A percentile compares a stretch with the other conserved stretches of the same genome.
phyloP scores from a whole-genome alignment of 192 early-diverging fungal genomes.

The Paraglomus occultum region DNA sequence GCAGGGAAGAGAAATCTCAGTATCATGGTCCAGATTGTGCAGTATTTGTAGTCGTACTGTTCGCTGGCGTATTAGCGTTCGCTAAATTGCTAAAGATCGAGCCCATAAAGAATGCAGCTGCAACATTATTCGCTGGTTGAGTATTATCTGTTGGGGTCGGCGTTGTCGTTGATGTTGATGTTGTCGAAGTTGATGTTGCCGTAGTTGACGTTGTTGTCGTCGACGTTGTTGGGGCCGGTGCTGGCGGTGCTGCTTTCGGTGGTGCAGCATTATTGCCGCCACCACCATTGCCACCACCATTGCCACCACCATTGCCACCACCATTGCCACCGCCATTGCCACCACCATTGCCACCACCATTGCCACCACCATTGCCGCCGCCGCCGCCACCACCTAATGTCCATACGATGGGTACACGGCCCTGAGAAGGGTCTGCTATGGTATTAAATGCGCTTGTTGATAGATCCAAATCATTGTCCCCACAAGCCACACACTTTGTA shows the following conservation, averaged over 20 bases:
- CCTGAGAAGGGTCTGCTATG: neutral
- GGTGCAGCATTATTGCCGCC: neutral
- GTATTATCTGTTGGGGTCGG: neutral
- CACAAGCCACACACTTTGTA: neutral
- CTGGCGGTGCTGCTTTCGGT: neutral
- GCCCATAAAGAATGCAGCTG: too few species aligned
- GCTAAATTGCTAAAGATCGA: too few species aligned
- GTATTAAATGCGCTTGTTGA: neutral
- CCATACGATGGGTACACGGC: neutral
- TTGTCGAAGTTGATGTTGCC: neutral
- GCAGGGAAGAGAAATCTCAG: too few species aligned
- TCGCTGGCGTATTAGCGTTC: too few species aligned
- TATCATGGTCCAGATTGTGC: too few species aligned
- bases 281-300: neutral
- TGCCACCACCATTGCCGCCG: neutral
- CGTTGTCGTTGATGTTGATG: neutral
- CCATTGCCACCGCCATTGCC: neutral
- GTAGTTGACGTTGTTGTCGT: neutral
- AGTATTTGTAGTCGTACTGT: too few species aligned
- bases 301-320: neutral
- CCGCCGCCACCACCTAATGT: neutral
- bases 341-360: neutral
- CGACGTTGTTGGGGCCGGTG: neutral
- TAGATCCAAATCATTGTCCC: neutral
- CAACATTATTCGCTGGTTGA: too few species aligned